Base-by-base conservation (phyloP, 1,139 yeast species). In the Diutina ranongensis region DNA sequence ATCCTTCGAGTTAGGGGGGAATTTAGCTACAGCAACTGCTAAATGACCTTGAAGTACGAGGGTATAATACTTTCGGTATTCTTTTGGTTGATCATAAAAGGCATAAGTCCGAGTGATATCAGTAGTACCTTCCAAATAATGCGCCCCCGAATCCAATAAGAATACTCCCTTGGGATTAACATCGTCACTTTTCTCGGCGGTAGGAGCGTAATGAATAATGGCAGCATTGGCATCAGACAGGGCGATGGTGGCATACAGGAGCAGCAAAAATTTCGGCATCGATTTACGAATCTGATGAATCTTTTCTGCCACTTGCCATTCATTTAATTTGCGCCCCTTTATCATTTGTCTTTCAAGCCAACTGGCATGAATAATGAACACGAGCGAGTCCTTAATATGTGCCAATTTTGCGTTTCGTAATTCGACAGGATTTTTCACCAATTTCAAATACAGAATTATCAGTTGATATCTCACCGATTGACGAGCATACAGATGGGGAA, bases 21-120 rank as follows among this genome's bases (percentile, higher is more conserved):
- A 87, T 42, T 77, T 78, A 47, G 87, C 70, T 31, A 73, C 68
- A 4, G 92, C 86, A 45, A 94, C 68, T 0, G 95, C 84, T 51
- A 94, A 70, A 55, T 89, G 87, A 7, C 98, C 98, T 67, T 92
- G 89, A 54, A 94, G 75, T 1, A 94, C 99, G 44, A 84, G 66
- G 0, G 99, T 92, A 63, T 87, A 92, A 50, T 87, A 83, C 48
- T 71, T 71, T 38, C 71, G 71, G 59, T 92, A 88, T 47, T 82
- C 86, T 25, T 97, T 97, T 12, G 7, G 7, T 31, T 31, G 34
- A 7, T 61, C 62, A 2, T 80, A 78, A 58, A 85, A 83, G 62
- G 89, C 97, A 40, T 85, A 59, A 0, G 98, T 92, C 62, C 99
- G 78, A 2, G 99, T 92, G n/a, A 92, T 85, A 62, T 92, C 98